Base-by-base conservation (phyloP, 164 flowering plant species). In the Malania oleifera region DNA sequence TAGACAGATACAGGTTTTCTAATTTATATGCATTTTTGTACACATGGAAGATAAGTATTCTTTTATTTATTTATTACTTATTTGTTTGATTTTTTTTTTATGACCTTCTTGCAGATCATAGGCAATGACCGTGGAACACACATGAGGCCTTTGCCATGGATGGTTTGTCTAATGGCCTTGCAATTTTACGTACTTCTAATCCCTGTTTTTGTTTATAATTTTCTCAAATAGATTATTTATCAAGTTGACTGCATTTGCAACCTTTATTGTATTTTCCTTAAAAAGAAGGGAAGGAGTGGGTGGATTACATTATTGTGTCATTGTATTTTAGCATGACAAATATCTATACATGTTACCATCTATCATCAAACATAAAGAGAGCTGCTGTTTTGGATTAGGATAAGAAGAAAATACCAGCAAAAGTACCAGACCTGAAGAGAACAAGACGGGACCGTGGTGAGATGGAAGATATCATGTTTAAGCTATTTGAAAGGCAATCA, bases 401-500 rank as follows among this genome's bases (percentile, higher is more conserved):
- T 8, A 90, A 82, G 80, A 82, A 68, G 80, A 86, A 84, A 77
- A 10, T 43, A 49, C 75, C 80, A 39, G 37, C 66, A 2, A 88
- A 80, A 75, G 79, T 62, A 51, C 69, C 91, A 24, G 92, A 87
- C 7, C 67, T 66, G 69, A 90, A 84, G 69, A 77, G 97, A 76
- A 78, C 90, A 56, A 83, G 97, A 73, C 80, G 84, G 69, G 92
- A 82, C 53, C 89, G 86, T 60, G 81, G 80, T 57, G 92, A 87
- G 61, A 70, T 90, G 88, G 90, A 87, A 69, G 80, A 70, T 45
- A 83, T 85, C 50, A 75, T 90, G 88, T 90, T 90, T 65, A 87
- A 87, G 78, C 92, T 90, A 18, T 85, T 90, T 69, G 92, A 90
- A 64, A 77, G 77, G 63, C 90, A 90, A 66, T 73, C 95, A 52